phyloP scores from a whole-genome alignment of 1,284 basidiomycete genomes.

The Ganoderma sinense region DNA sequence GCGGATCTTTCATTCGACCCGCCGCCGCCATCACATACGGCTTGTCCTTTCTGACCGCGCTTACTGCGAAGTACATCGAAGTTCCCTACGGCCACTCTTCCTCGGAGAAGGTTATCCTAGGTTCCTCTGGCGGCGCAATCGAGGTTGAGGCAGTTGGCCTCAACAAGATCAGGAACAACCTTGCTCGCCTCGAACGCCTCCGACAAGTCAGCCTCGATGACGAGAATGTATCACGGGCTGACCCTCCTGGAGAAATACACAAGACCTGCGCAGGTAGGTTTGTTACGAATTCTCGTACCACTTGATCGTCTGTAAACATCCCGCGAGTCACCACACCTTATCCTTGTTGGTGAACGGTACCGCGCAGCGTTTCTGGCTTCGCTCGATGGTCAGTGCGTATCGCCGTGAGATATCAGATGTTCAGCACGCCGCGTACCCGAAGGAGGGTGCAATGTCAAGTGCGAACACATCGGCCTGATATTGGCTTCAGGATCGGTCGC shows the following conservation, averaged over 20 bases:
- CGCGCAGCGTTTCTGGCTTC: not conserved
- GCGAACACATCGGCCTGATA: not conserved
- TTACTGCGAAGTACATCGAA: constrained; percentile 81
- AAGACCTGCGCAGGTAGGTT: constrained; percentile 74
- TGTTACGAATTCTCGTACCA: not conserved
- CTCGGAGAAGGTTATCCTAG: constrained; percentile 73
- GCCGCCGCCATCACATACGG: constrained; percentile 68
- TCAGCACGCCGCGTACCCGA: not conserved
- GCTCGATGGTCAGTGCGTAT: not conserved
- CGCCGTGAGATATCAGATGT: not conserved
- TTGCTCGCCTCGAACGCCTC: constrained; percentile 73
- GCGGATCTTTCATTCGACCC: constrained; percentile 82
- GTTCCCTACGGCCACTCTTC: constrained; percentile 54
- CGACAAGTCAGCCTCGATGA: constrained; percentile 83
- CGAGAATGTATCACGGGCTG: constrained; percentile 65
- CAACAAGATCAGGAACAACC: constrained; percentile 77
- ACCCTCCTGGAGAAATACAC: constrained; percentile 60
- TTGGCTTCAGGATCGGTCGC: not conserved
- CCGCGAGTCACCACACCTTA: not conserved
- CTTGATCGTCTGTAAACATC: not conserved
- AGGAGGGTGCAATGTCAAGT: not conserved
- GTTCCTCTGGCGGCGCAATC: constrained; percentile 84
- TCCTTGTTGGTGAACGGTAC: not conserved
- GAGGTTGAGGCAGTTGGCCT: constrained; percentile 88
- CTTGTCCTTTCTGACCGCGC: constrained; percentile 76